Base-by-base conservation (phyloP, 2,329 filamentous ascomycete genomes). In the Trichoderma aggressivum region DNA sequence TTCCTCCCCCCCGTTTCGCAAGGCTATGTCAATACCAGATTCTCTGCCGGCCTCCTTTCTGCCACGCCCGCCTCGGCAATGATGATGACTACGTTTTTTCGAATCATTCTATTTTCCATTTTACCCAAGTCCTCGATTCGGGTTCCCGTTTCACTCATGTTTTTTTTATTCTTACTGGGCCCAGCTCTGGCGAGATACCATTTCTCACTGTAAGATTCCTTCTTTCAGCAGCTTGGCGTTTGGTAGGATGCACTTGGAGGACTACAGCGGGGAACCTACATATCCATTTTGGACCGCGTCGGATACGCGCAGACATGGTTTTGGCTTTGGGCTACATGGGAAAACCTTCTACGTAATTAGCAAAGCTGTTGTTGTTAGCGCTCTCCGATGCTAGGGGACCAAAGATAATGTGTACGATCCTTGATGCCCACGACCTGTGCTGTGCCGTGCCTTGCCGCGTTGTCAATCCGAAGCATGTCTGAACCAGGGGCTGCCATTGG, bases 201-300 rank as follows among this genome's bases (percentile, higher is more conserved):
- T 60, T 66, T 63, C 55, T 60, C 70, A 62, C 32, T 59, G 55
- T 34, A 58, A 39, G 47, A 47, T 63, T 62, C 62, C 32, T 56
- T 59, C 53, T 62, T 70, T 53, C 30, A 71, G 64, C 28, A 58
- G 60, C 70, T 71, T 59, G 70, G 70, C 70, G 70, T 71, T 67
- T 71, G 70, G 70, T 68, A 55, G 70, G 70, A 63, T 70, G 62
- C 39, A 60, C 32, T 61, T 65, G 64, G 58, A 58, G 56, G 64
- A 53, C 55, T 34, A 26, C 60, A 43, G 43, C 21, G 55, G 70
- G 63, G n/a, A 47, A 68, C n/a, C 65, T 34, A 16, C 65, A 34
- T 50, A 24, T 50, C 14, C 65, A 30, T 47, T 60, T 60, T 60
- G 55, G 55, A 50, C 55, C 65, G 55, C 55, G 36, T 60, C 55